These are phyloP conservation scores for Sugiyamaella mastotermitis DNA, from an alignment of 805 yeast genomes.

Conservation along the genomic window DNA sequence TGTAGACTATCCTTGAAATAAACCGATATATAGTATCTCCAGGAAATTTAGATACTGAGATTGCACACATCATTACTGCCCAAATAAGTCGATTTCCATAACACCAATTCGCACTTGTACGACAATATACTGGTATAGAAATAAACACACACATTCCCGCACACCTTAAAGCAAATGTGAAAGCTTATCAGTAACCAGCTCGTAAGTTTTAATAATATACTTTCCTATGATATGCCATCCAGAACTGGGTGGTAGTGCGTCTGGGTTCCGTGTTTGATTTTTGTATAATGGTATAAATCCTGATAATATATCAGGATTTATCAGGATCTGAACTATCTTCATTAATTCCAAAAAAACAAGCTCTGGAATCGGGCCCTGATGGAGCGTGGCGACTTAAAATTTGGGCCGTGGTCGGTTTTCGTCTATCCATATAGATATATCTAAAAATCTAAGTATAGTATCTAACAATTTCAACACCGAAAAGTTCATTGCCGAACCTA, in stretches of 20 bases:
- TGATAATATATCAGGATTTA: slow-evolving; percentile 8
- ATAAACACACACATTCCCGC: slow-evolving; percentile 20
- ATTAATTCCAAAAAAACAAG: background rate
- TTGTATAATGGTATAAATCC: slow-evolving; percentile 3
- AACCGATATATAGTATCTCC: slow-evolving; percentile 30
- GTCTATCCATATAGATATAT: slow-evolving; percentile 13
- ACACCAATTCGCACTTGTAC: slow-evolving; percentile 22
- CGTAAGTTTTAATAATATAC: slow-evolving; percentile 2
- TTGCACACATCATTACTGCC: slow-evolving; percentile 27
- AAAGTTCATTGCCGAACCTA: too few species aligned
- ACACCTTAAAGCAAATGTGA: slow-evolving; percentile 23
- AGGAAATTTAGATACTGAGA: slow-evolving; percentile 27
- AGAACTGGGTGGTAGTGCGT: slow-evolving; percentile 27
- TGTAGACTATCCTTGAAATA: slow-evolving; percentile 22
- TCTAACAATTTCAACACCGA: slow-evolving; percentile 1
- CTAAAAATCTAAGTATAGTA: slow-evolving; percentile 6
- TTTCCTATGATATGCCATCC: slow-evolving; percentile 23
- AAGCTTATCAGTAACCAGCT: slow-evolving; percentile 10
- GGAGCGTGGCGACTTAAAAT: slow-evolving; percentile 5
- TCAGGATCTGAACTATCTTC: too few species aligned
- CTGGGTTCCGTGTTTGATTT: slow-evolving; percentile 26
- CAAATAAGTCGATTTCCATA: slow-evolving; percentile 24
- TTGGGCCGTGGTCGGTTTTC: slow-evolving; percentile 13
- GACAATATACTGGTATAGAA: slow-evolving; percentile 24
- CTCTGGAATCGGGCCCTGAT: slow-evolving; percentile 2